Base-by-base conservation (phyloP, 805 yeast species). In the Ogataea nitratoaversa region DNA sequence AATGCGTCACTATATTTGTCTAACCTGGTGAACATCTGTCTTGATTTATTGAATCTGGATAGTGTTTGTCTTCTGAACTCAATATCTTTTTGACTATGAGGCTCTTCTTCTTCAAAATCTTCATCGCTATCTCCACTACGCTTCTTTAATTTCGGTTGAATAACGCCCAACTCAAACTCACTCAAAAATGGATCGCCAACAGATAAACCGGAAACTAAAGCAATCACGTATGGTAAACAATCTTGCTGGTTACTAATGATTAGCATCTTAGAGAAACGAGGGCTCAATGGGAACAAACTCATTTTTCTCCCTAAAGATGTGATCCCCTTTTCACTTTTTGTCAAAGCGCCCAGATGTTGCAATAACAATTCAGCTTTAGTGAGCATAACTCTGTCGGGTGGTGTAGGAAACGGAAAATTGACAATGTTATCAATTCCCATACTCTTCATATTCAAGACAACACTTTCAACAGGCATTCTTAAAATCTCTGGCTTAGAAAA, bases 391-490 rank as follows among this genome's bases (percentile, higher is more conserved):
- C 82, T 65, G 37, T 82, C 84, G 0, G 98, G 97, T 2, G 96
- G 86, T 0, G 98, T 90, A 4, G 98, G 65, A 65, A 93, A 93
- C 27, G 99, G 99, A 68, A 93, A 93, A 54, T 93, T 91, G 18
- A 79, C 67, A 28, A 93, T 82, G 38, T 84, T 85, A 58, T 86
- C 93, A 45, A 93, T 90, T 2, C 96, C 97, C 96, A 93, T 93
- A 48, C 91, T 78, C 63, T 93, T 93, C 99, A 93, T 93, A 35
- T 84, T 84, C 51, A 93, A 65, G 0, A 93, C 95, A n/a, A 93
- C 84, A 59, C 96, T 89, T 59, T 93, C 99, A 27, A 89, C 88
- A 0, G 99, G 98, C 95, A 88, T 90, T 49, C 98, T 71, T 42
- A 86, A 66, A 34, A 93, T 90, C 60, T 93, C 99, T 0, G 99